Conservation (phyloP, 306 rosid species). For the Quercus engelmannii region DNA sequence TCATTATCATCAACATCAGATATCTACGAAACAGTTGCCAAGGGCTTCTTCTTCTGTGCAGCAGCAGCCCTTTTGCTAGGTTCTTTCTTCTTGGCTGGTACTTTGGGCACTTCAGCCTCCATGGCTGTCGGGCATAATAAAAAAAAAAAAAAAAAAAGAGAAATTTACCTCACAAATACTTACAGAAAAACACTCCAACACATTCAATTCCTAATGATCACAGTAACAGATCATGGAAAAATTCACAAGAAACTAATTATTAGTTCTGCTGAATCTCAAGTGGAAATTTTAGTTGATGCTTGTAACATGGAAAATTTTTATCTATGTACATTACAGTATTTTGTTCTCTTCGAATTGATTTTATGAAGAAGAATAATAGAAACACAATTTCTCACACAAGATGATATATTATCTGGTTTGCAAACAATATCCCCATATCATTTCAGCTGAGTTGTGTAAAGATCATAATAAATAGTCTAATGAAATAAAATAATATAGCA, state of each 20-base stretch:
- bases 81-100: constrained; percentile 47
- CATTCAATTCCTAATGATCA: no score
- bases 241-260: no score
- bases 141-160: not conserved
- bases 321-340: not conserved
- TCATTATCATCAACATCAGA: constrained; percentile 34
- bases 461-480: no score
- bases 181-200: not conserved
- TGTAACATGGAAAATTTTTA: not conserved
- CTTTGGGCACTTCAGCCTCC: constrained; percentile 42
- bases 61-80: constrained; percentile 47
- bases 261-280: not conserved
- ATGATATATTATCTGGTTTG: no score
- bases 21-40: constrained; percentile 28
- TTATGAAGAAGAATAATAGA: not conserved
- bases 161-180: not conserved
- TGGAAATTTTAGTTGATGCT: not conserved
- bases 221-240: no score
- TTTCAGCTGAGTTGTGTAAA: no score
- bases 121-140: no score
- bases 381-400: not conserved
- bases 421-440: no score
- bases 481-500: no score
- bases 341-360: not conserved
- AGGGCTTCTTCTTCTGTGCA: constrained; percentile 34